phyloP scores from a whole-genome alignment of 768 basidiomycete species.

The Krasilnikovozyma curviuscula region DNA sequence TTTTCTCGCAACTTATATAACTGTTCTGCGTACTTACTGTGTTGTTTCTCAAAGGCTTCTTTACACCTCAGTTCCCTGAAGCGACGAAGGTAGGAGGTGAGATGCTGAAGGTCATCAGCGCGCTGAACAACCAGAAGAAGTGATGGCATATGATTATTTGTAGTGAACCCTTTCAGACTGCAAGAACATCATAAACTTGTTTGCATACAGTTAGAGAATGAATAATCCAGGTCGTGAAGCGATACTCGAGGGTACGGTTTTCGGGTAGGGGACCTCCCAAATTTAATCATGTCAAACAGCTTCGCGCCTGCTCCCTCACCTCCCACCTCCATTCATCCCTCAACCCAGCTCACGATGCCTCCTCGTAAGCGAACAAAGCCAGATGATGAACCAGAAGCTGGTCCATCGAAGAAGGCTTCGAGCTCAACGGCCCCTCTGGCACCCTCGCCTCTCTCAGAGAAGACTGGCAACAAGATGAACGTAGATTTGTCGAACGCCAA shows the following conservation, averaged over 20 bases:
- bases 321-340: background rate
- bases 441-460: background rate
- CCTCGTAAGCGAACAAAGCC: background rate
- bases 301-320: no score
- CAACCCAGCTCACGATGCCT: background rate
- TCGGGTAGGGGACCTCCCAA: no score
- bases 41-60: constrained; percentile 37
- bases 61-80: constrained; percentile 70
- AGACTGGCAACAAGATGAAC: background rate
- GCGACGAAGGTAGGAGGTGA: constrained; percentile 58
- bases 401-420: background rate
- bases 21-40: background rate
- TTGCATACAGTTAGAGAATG: no score
- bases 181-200: no score
- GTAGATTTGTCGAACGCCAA: constrained; percentile 5
- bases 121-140: no score
- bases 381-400: background rate
- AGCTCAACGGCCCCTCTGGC: background rate
- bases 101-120: constrained; percentile 81
- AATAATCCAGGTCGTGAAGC: no score
- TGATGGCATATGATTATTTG: no score
- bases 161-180: no score
- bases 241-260: no score
- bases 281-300: no score
- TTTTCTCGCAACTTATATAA: background rate